Evolutionary conservation across 768 basidiomycete species (phyloP).

Genomic region (Panellus pusillus): DNA sequence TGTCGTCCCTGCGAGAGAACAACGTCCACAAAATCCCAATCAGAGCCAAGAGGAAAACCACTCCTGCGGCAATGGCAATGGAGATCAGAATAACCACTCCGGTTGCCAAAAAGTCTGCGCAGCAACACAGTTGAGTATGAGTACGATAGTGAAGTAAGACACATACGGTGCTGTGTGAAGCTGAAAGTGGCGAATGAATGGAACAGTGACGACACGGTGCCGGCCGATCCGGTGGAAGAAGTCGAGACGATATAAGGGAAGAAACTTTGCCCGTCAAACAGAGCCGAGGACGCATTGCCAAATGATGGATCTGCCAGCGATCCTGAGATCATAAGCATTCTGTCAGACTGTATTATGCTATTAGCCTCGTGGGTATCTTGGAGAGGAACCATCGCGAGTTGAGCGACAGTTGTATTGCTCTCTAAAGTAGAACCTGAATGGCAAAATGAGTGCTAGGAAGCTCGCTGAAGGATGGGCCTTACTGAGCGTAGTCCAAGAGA

Average conservation of each 20-base stretch:
- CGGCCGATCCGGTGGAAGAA: slow-evolving; percentile 63
- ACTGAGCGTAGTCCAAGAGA: slow-evolving; percentile 71
- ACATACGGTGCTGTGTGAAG: slow-evolving; percentile 70
- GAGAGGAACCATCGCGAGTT: slow-evolving; percentile 89
- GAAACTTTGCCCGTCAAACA: slow-evolving; percentile 83
- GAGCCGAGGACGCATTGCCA: slow-evolving; percentile 79
- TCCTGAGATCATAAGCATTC: slow-evolving; percentile 90
- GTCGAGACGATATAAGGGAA: slow-evolving; percentile 81
- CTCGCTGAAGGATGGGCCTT: slow-evolving; percentile 20
- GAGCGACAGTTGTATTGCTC: slow-evolving; percentile 66
- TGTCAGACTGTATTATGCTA: slow-evolving; percentile 74
- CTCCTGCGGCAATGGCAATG: slow-evolving; percentile 93
- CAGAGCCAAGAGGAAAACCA: slow-evolving; percentile 84
- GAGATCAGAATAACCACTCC: slow-evolving; percentile 96
- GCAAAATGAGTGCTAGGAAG: background rate
- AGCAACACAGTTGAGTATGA: slow-evolving; percentile 13
- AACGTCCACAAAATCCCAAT: slow-evolving; percentile 88
- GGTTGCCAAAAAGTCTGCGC: slow-evolving; percentile 78
- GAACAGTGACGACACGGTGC: slow-evolving; percentile 77
- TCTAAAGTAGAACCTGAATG: slow-evolving; percentile 54
- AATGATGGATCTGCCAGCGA: slow-evolving; percentile 63
- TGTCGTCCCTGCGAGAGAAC: slow-evolving; percentile 80
- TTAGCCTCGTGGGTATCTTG: slow-evolving; percentile 71
- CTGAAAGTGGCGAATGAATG: slow-evolving; percentile 77
- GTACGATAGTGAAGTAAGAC: slow-evolving; percentile 1